These are phyloP conservation scores for Sporothrix luriei DNA, from an alignment of 2,329 filamentous ascomycete species.

Conservation along the genomic window DNA sequence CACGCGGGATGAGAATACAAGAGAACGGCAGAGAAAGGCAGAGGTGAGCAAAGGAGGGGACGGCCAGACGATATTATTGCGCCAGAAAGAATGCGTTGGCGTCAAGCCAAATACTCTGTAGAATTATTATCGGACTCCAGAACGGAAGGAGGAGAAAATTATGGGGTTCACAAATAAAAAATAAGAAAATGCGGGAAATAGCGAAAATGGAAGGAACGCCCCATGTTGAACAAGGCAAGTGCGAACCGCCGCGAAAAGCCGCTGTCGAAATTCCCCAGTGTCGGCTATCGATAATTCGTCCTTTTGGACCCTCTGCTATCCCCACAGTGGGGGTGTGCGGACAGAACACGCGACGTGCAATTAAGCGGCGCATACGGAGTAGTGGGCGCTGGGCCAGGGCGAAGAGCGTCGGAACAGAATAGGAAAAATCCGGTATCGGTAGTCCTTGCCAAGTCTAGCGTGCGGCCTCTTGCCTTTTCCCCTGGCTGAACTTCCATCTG, in stretches of 20 bases:
- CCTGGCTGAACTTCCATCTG: not conserved
- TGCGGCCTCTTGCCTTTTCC: not conserved
- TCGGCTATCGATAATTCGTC: conserved; percentile 14
- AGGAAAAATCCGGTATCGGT: conserved; percentile 32
- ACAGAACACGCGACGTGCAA: not conserved
- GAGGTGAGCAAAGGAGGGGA: conserved; percentile 13
- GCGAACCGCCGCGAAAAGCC: not conserved
- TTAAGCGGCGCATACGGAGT: too few species aligned
- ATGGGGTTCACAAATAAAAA: conserved; percentile 26
- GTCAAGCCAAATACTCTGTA: not conserved
- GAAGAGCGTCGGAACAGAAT: not conserved
- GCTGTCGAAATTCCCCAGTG: not conserved
- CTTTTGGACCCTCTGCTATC: conserved; percentile 6
- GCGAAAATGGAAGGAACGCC: conserved; percentile 15
- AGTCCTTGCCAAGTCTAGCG: conserved; percentile 13
- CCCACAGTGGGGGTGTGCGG: conserved; percentile 24
- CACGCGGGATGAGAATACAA: not conserved
- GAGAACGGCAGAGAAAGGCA: conserved; percentile 10
- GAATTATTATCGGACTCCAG: not conserved
- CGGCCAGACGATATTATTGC: conserved; percentile 21
- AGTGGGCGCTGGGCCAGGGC: not conserved
- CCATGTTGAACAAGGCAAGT: conserved; percentile 7
- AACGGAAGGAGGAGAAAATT: conserved; percentile 14
- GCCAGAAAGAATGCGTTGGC: conserved; percentile 15
- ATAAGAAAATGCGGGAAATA: conserved; percentile 23